phyloP scores from a whole-genome alignment of 2,329 filamentous ascomycete species.

The Penicillium hesseltinei region DNA sequence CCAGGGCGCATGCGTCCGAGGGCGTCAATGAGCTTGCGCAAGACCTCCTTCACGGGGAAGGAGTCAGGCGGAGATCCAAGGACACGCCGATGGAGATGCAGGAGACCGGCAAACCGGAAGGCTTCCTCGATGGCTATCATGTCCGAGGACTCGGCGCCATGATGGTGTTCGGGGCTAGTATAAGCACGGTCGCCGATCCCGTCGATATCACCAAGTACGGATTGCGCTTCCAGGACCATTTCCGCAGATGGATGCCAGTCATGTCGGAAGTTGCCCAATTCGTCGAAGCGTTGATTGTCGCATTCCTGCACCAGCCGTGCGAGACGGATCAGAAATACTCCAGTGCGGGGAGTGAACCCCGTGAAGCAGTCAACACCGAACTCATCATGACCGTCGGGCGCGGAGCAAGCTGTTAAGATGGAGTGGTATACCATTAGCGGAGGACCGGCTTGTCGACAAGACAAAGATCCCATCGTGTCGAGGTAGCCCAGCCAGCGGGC shows the following conservation, averaged over 20 bases:
- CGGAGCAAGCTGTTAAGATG: slow-evolving; percentile 47
- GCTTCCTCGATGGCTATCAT: slow-evolving; percentile 69
- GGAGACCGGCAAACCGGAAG: slow-evolving; percentile 74
- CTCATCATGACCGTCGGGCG: slow-evolving; percentile 57
- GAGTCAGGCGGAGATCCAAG: slow-evolving; percentile 60
- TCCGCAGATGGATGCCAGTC: slow-evolving; percentile 60
- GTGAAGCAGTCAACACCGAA: slow-evolving; percentile 76
- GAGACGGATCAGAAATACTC: slow-evolving; percentile 68
- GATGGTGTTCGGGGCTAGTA: slow-evolving; percentile 41
- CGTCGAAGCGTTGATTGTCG: slow-evolving; percentile 63
- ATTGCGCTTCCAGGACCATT: slow-evolving; percentile 56
- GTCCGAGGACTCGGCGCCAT: slow-evolving; percentile 43
- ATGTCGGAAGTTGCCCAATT: slow-evolving; percentile 49
- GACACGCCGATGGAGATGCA: slow-evolving; percentile 73
- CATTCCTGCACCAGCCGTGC: slow-evolving; percentile 69
- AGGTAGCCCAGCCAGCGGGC: slow-evolving; percentile 82
- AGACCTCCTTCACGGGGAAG: slow-evolving; percentile 60
- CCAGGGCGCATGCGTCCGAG: slow-evolving; percentile 63
- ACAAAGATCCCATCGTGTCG: slow-evolving; percentile 72
- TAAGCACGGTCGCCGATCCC: slow-evolving; percentile 50
- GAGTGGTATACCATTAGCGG: slow-evolving; percentile 54
- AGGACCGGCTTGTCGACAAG: slow-evolving; percentile 56
- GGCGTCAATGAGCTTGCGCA: slow-evolving; percentile 62
- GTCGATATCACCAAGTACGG: slow-evolving; percentile 61
- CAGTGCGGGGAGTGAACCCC: slow-evolving; percentile 71